Conservation (phyloP, 1,139 yeast species). For the Trichomonascaceae sp. region DNA sequence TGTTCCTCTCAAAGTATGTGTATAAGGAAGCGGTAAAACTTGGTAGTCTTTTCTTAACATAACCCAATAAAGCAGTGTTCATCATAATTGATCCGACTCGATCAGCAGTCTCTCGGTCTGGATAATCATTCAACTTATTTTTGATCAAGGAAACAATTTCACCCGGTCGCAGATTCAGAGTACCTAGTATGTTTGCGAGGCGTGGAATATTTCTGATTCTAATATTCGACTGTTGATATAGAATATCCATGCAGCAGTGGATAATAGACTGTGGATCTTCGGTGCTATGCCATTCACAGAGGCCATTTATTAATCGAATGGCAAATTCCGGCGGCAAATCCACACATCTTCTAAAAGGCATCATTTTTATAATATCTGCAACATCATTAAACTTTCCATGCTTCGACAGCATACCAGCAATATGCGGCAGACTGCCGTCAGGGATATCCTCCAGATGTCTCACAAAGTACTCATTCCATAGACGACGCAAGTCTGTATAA, state of each 20-base stretch:
- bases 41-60: neutral
- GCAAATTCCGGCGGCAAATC: neutral
- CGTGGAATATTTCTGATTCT: neutral
- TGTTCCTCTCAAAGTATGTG: neutral
- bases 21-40: neutral
- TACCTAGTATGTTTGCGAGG: neutral
- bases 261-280: neutral
- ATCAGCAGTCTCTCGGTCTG: neutral
- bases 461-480: neutral
- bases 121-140: neutral
- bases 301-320: neutral
- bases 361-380: neutral
- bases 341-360: neutral
- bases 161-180: neutral
- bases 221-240: constrained; percentile 1
- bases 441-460: neutral
- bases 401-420: neutral
- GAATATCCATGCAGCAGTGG: neutral
- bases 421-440: neutral
- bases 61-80: constrained; percentile 5
- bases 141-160: neutral
- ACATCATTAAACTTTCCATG: neutral
- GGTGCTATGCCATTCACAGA: neutral
- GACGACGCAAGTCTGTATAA: neutral
- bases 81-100: neutral